Evolutionary conservation across 352 stramenopile species (phyloP).

Genomic region (Phytophthora hybrid): DNA sequence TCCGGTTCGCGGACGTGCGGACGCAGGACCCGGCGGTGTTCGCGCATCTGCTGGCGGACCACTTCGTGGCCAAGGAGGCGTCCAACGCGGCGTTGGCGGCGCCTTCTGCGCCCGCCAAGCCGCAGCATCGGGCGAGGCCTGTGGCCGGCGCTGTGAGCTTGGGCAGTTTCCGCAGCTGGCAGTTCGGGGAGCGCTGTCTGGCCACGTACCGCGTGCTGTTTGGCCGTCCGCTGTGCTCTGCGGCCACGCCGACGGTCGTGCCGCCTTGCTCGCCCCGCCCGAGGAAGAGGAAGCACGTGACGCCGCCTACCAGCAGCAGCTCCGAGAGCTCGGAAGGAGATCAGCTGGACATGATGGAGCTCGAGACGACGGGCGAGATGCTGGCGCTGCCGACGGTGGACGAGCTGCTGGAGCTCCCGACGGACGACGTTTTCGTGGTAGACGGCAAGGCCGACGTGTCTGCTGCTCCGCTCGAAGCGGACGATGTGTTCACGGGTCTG

Average conservation of each 20-base stretch:
- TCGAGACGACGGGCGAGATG: slow-evolving; percentile 9
- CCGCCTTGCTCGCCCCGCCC: slow-evolving; percentile 11
- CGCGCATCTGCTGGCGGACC: slow-evolving; percentile 35
- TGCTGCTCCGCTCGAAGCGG: not conserved
- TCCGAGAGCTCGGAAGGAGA: slow-evolving; percentile 19
- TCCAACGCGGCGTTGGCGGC: not conserved
- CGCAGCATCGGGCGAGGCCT: slow-evolving; percentile 14
- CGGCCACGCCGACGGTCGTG: slow-evolving; percentile 6
- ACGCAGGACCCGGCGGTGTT: slow-evolving; percentile 33
- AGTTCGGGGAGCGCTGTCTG: slow-evolving; percentile 39
- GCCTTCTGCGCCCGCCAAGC: not conserved
- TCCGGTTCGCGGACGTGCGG: slow-evolving; percentile 26
- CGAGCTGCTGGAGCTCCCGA: slow-evolving; percentile 37
- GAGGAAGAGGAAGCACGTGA: slow-evolving; percentile 33
- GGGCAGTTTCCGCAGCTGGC: slow-evolving; percentile 34
- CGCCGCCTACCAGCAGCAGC: slow-evolving; percentile 31
- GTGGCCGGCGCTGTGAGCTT: slow-evolving; percentile 40
- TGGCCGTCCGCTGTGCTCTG: slow-evolving; percentile 38
- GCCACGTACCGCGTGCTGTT: slow-evolving; percentile 63
- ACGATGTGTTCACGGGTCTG: slow-evolving; percentile 31
- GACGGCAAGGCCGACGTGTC: slow-evolving; percentile 7
- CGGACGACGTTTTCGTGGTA: slow-evolving; percentile 28
- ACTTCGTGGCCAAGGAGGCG: slow-evolving; percentile 37
- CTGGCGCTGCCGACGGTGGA: slow-evolving; percentile 30
- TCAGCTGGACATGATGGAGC: not conserved